phyloP scores from a whole-genome alignment of 2,329 filamentous ascomycete genomes.

The Plenodomus tracheiphilus region DNA sequence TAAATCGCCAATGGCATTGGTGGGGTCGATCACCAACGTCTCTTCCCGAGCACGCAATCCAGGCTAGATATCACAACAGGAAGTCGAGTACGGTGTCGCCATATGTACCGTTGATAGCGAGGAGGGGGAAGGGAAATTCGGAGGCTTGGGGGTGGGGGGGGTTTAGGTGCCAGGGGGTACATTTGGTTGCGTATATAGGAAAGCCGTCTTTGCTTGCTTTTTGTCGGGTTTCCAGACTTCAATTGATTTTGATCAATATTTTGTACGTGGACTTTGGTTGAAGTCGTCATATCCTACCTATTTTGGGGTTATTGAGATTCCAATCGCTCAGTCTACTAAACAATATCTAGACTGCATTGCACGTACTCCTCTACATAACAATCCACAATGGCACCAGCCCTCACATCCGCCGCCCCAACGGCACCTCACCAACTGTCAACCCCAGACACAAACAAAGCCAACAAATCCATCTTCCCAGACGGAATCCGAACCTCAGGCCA shows the following conservation, averaged over 20 bases:
- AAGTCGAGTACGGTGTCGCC: conserved; percentile 17
- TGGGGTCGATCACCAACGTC: conserved; percentile 9
- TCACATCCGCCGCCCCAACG: conserved; percentile 42
- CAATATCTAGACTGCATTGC: background rate
- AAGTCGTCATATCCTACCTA: too few species aligned
- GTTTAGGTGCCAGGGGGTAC: background rate
- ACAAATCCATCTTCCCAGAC: conserved; percentile 62
- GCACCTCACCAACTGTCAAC: conserved; percentile 44
- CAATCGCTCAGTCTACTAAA: too few species aligned
- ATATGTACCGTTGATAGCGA: background rate
- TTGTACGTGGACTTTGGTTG: too few species aligned
- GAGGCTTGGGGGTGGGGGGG: conserved; percentile 17
- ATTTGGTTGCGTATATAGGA: background rate
- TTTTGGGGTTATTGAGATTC: too few species aligned
- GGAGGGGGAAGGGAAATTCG: conserved; percentile 8
- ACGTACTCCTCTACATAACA: background rate
- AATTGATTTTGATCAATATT: too few species aligned
- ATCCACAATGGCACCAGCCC: conserved; percentile 45
- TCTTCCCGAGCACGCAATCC: conserved; percentile 34
- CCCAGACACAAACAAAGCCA: conserved; percentile 38
- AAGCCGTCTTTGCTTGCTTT: background rate
- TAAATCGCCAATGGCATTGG: conserved; percentile 1
- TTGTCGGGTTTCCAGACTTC: background rate
- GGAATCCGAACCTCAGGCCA: conserved; percentile 72
- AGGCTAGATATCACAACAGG: conserved; percentile 32